A percentile compares a stretch with the other conserved stretches of the same genome.
phyloP scores from a whole-genome alignment of 805 yeast genomes.

The Diddensiella santjacobensis region DNA sequence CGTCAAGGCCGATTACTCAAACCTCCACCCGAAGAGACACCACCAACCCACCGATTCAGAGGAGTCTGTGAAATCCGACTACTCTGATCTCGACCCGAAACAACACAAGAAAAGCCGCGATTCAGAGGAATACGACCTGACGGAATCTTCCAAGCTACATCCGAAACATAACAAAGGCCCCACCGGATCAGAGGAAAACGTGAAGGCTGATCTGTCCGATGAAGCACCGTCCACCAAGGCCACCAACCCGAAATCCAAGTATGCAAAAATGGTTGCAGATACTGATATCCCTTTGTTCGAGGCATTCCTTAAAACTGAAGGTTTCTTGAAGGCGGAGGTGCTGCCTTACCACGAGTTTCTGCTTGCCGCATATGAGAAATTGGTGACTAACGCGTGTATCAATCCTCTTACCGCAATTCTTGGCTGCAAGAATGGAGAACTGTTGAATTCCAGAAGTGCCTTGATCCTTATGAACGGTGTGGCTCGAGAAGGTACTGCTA shows the following conservation, averaged over 20 bases:
- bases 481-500: constrained; percentile 44
- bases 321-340: constrained; percentile 16
- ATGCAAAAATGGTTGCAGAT: not conserved
- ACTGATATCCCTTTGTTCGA: constrained; percentile 4
- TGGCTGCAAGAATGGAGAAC: constrained; percentile 74
- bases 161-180: not conserved
- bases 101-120: constrained; percentile 2
- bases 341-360: constrained; percentile 44
- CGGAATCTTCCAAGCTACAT: constrained; percentile 8
- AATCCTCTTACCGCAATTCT: constrained; percentile 78
- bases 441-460: constrained; percentile 42
- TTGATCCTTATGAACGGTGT: constrained; percentile 38
- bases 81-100: not conserved
- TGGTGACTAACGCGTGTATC: constrained; percentile 75
- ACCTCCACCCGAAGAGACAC: constrained; percentile 1
- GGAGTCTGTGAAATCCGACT: constrained; percentile 12
- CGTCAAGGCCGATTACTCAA: not conserved
- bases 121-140: constrained; percentile 11
- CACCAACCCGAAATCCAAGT: not conserved
- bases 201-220: not conserved
- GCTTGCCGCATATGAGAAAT: constrained; percentile 66
- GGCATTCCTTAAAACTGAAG: constrained; percentile 12
- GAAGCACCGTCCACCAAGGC: not conserved
- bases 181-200: not conserved
- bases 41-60: constrained; percentile 11